A percentile compares a stretch with the other conserved stretches of the same genome.
These are phyloP conservation scores for Lactarius sanguifluus DNA, from an alignment of 768 basidiomycete species.

Conservation along the genomic window DNA sequence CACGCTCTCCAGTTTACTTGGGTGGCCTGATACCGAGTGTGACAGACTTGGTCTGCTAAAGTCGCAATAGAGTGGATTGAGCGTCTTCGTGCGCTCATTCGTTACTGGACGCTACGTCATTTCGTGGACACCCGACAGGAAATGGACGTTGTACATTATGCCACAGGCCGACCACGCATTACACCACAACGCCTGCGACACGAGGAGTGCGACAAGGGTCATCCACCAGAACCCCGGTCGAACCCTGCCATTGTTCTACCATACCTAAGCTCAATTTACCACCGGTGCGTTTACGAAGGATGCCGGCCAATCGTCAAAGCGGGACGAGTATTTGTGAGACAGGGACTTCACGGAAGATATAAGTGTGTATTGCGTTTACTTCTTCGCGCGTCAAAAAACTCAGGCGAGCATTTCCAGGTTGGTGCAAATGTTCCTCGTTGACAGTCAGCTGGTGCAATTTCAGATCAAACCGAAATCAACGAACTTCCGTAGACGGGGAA, in stretches of 20 bases:
- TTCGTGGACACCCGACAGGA: slow-evolving; percentile 73
- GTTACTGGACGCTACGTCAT: slow-evolving; percentile 81
- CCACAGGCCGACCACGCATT: slow-evolving; percentile 51
- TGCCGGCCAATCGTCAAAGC: slow-evolving; percentile 75
- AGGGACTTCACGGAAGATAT: slow-evolving; percentile 73
- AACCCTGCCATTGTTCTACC: slow-evolving; percentile 55
- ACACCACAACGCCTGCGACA: slow-evolving; percentile 54
- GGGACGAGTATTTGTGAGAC: slow-evolving; percentile 71
- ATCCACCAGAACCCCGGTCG: slow-evolving; percentile 49
- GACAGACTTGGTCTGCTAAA: slow-evolving; percentile 61
- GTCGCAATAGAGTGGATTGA: slow-evolving; percentile 86
- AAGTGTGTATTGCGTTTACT: slow-evolving; percentile 49
- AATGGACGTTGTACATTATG: slow-evolving; percentile 69
- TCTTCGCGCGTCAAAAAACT: not conserved
- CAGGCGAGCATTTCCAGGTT: slow-evolving; percentile 42
- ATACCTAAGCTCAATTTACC: slow-evolving; percentile 66
- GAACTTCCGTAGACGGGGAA: slow-evolving; percentile 55
- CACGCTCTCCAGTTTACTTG: not conserved
- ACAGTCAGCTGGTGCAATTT: slow-evolving; percentile 74
- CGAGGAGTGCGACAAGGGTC: slow-evolving; percentile 41
- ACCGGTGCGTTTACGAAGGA: slow-evolving; percentile 82
- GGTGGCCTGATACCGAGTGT: slow-evolving; percentile 8
- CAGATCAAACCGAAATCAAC: slow-evolving; percentile 57
- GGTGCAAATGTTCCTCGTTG: slow-evolving; percentile 69
- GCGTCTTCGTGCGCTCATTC: slow-evolving; percentile 62